Evolutionary conservation across 2,329 filamentous ascomycete species (phyloP).

Genomic region (Grosmannia penicillata): DNA sequence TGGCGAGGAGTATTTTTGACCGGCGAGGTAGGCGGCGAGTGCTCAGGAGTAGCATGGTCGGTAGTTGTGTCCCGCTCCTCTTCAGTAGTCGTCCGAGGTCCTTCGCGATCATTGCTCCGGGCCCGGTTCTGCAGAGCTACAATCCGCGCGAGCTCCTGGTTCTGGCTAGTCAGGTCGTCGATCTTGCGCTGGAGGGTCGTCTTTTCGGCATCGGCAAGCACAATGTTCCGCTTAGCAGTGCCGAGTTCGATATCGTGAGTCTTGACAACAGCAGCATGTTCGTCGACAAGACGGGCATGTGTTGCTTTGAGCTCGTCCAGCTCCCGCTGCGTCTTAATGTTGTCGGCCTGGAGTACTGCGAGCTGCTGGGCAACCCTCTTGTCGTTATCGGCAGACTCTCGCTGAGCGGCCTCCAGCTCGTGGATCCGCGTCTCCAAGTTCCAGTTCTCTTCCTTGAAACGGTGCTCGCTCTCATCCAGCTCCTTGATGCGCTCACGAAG

Average conservation of each 20-base stretch:
- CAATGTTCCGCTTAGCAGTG: constrained; percentile 65
- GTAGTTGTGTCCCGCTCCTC: constrained; percentile 49
- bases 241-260: constrained; percentile 82
- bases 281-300: constrained; percentile 67
- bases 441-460: constrained; percentile 98
- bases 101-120: constrained; percentile 49
- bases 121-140: constrained; percentile 56
- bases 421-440: constrained; percentile 86
- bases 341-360: constrained; percentile 56
- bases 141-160: constrained; percentile 77
- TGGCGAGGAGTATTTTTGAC: constrained; percentile 85
- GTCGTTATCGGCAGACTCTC: constrained; percentile 68
- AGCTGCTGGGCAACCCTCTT: constrained; percentile 65
- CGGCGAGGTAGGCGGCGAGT: constrained; percentile 81
- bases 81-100: constrained; percentile 40
- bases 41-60: constrained; percentile 66
- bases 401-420: constrained; percentile 59
- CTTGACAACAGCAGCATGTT: constrained; percentile 62
- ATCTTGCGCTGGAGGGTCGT: constrained; percentile 68
- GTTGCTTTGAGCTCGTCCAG: constrained; percentile 76
- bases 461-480: constrained; percentile 85
- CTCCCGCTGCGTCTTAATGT: constrained; percentile 65
- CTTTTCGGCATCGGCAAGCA: constrained; percentile 64
- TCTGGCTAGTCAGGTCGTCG: constrained; percentile 76
- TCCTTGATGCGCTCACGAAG: constrained; percentile 67